Conservation (phyloP, 2,329 filamentous ascomycete genomes). For the Cytospora chrysosperma region DNA sequence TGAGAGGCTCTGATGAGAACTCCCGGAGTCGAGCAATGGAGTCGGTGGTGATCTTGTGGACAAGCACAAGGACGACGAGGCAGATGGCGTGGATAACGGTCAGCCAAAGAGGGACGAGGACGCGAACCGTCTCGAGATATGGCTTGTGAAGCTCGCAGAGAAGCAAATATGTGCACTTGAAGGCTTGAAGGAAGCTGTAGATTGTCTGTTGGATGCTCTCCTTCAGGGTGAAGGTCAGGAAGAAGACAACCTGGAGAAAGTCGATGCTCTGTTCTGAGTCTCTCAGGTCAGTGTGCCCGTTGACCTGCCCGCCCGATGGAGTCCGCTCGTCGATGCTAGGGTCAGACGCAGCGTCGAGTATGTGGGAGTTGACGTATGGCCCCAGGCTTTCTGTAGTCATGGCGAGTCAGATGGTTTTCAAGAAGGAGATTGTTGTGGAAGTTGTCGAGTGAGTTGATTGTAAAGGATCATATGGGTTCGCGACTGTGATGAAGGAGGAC, state of each 20-base stretch:
- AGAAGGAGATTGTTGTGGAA: background rate
- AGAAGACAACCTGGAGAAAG: slow-evolving; percentile 26
- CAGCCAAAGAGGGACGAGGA: slow-evolving; percentile 15
- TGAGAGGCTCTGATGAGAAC: background rate
- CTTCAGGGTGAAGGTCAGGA: slow-evolving; percentile 28
- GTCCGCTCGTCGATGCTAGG: background rate
- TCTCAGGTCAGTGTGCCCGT: background rate
- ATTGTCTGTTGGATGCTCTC: slow-evolving; percentile 22
- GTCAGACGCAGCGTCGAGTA: background rate
- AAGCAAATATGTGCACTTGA: slow-evolving; percentile 21
- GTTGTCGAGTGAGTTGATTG: background rate
- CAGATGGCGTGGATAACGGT: slow-evolving; percentile 12
- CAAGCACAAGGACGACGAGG: slow-evolving; percentile 7
- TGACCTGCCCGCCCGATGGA: background rate
- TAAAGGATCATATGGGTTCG: background rate
- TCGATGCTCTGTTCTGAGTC: background rate
- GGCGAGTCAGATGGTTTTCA: background rate
- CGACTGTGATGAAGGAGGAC: background rate
- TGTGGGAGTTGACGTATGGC: background rate
- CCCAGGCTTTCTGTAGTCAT: slow-evolving; percentile 15
- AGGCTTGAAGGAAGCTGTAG: slow-evolving; percentile 1
- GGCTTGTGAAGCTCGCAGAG: slow-evolving; percentile 16
- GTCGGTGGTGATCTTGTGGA: background rate
- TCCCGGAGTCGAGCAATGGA: background rate
- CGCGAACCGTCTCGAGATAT: slow-evolving; percentile 11